Evolutionary conservation across 805 yeast genomes (phyloP), one percentile per base, ranked within the genome.

Genomic region (Jamesozyma hellenica): DNA sequence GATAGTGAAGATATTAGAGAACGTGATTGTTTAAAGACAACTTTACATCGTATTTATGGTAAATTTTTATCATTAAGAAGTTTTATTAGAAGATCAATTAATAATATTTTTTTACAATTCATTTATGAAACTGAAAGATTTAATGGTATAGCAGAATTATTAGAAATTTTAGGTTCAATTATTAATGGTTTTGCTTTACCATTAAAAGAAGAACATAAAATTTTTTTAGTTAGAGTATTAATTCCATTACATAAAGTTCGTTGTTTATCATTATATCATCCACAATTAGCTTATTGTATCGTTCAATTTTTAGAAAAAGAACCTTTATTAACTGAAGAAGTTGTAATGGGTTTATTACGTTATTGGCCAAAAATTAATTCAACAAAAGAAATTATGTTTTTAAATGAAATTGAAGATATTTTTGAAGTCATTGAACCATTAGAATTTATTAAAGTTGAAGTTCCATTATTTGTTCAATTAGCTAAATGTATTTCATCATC

Each of bases 161-260:
- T 92, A 49, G 98, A 92, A 64, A 92, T 92, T 42, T 72, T 92
- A 48, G 98, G 98, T 8, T 82, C 95, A 15, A 92, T 92, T 53
- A 92, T 92, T 56, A 92, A 92, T 63, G 98, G 98, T 12, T 92
- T 92, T 68, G 98, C 98, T 2, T 70, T 92, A 47, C 98, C 98
- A 4, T 72, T 92, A 52, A 92, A 92, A 59, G 97, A 92, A 53
- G 98, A 92, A 62, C 98, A 92, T 64, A 92, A 92, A 63, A 77
- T 84, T 12, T 92, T 92, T 52, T 65, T 92, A 46, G 77, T 84
- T 27, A 71, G 95, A 42, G 90, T 90, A 15, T 71, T 92, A 52
- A 70, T 92, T 21, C 98, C 98, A 23, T 66, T 92, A 60, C 98
- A 92, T 62, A 90, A 92, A 61, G 90, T 85, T 14, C 81, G 88